Base-by-base conservation (phyloP, 495 filamentous ascomycete genomes). In the Haplographium delicatum region DNA sequence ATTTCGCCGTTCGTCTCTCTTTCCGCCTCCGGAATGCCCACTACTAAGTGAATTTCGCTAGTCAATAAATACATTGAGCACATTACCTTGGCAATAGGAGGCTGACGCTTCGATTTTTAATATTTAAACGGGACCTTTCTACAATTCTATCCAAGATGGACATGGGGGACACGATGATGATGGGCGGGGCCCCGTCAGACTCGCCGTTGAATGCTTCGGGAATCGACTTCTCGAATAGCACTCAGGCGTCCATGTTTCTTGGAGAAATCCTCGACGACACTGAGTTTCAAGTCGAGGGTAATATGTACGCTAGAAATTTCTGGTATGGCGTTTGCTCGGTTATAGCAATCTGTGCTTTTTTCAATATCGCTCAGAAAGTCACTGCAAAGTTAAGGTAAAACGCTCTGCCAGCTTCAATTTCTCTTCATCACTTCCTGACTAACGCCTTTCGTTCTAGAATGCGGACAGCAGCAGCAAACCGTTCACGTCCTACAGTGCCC, bases 191-290 rank as follows among this genome's bases (percentile, higher is more conserved):
- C 4, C 41, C 53, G n/a, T 31, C 47, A 16, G 47, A 51, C 19
- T 50, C 55, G 9, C 49, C 55, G 5, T 38, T 59, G 8, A 59
- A 56, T 39, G 47, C 51, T 23, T 42, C 51, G 4, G 57, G 57
- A 15, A 27, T 59, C 28, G 57, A 59, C 30, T 59, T 59, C 16
- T 51, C 57, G 8, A 56, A 59, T 23, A 19, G 23, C n/a, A 56
- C 51, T 15, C 35, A 59, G 18, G 57, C 57, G 2, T 10, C 47
- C 0, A 50, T 15, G 10, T 59, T 59, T 22, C 44, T 55, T 6
- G 51, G 51, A 2, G 52, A 59, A 49, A 56, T 59, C 43, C 30
- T 55, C 2, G 57, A 59, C 44, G 57, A 59, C 34, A 44, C 35
- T 0, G 23, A 23, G 10, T 51, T 59, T 31, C 51, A 56, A 31